A percentile compares a stretch with the other conserved stretches of the same genome.
Conservation (phyloP, 805 yeast species). For the Cyberlindnera maritima region DNA sequence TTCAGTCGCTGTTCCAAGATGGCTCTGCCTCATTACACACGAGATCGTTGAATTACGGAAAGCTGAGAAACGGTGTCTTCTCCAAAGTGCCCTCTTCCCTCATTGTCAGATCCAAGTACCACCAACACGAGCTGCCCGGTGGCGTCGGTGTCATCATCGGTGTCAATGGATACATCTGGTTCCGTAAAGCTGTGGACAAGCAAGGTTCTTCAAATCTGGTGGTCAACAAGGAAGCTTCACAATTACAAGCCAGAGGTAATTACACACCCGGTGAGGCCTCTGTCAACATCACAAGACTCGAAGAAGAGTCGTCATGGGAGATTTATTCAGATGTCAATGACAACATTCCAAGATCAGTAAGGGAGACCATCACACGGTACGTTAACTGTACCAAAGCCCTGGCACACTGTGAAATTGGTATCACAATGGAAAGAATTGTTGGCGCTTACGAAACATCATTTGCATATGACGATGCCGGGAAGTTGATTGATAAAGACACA, state of each 20-base stretch:
- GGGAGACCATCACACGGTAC: constrained; percentile 80
- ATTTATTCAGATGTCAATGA: constrained; percentile 91
- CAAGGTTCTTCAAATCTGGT: constrained; percentile 9
- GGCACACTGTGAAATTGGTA: constrained; percentile 81
- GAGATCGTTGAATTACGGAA: constrained; percentile 92
- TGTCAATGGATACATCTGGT: constrained; percentile 93
- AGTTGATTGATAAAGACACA: constrained; percentile 64
- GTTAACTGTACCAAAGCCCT: constrained; percentile 80
- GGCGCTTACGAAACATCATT: constrained; percentile 88
- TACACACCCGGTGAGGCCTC: constrained; percentile 59
- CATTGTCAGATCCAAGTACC: constrained; percentile 81
- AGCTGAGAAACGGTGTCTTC: constrained; percentile 86
- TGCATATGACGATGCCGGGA: constrained; percentile 69
- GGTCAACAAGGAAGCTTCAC: constrained; percentile 35
- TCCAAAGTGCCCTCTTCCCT: constrained; percentile 78
- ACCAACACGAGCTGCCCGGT: constrained; percentile 89
- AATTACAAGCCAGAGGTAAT: constrained; percentile 26
- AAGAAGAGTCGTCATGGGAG: constrained; percentile 92
- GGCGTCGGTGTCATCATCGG: constrained; percentile 88
- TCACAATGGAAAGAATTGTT: constrained; percentile 75
- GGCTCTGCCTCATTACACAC: constrained; percentile 95
- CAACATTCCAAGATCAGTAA: constrained; percentile 52
- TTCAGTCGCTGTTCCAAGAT: constrained; percentile 82
- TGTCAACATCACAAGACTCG: constrained; percentile 77
- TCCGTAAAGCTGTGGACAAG: constrained; percentile 60